Conservation (phyloP, 371 early-diverging fungal genomes). For the Saksenaea vasiformis region DNA sequence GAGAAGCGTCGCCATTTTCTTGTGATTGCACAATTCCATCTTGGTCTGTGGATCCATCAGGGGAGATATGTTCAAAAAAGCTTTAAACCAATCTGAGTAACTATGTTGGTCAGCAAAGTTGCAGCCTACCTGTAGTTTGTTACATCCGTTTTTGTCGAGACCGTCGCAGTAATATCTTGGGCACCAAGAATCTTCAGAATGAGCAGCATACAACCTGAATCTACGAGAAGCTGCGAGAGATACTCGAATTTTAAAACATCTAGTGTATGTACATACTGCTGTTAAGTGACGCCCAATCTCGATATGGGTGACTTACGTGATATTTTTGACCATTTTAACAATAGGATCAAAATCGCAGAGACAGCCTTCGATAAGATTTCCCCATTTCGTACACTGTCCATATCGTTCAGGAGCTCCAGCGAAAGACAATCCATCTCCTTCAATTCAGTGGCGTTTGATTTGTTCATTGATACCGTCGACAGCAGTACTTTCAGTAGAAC, state of each 20-base stretch:
- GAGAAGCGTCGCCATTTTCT: background rate
- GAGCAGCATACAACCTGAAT: constrained; percentile 80
- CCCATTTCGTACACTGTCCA: constrained; percentile 62
- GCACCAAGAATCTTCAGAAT: constrained; percentile 81
- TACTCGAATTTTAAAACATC: constrained; percentile 81
- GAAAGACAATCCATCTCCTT: background rate
- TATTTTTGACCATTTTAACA: constrained; percentile 72
- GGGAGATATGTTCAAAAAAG: constrained; percentile 30
- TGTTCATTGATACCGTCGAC: constrained; percentile 33
- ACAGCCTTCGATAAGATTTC: constrained; percentile 81
- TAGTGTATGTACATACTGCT: constrained; percentile 20
- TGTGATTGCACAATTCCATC: constrained; percentile 12
- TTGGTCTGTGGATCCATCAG: background rate
- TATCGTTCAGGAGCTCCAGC: background rate
- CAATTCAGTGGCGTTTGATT: background rate
- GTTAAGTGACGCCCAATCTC: background rate
- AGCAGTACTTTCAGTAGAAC: constrained; percentile 48
- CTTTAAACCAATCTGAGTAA: constrained; percentile 13
- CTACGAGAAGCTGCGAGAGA: constrained; percentile 74
- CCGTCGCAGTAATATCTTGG: constrained; percentile 63
- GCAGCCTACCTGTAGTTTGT: constrained; percentile 55
- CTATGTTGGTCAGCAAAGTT: background rate
- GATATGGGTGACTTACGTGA: constrained; percentile 50
- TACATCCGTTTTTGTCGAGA: constrained; percentile 61
- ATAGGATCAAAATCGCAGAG: constrained; percentile 64